Evolutionary conservation across 2,329 filamentous ascomycete species (phyloP).

Genomic region (Lachnellula suecica): DNA sequence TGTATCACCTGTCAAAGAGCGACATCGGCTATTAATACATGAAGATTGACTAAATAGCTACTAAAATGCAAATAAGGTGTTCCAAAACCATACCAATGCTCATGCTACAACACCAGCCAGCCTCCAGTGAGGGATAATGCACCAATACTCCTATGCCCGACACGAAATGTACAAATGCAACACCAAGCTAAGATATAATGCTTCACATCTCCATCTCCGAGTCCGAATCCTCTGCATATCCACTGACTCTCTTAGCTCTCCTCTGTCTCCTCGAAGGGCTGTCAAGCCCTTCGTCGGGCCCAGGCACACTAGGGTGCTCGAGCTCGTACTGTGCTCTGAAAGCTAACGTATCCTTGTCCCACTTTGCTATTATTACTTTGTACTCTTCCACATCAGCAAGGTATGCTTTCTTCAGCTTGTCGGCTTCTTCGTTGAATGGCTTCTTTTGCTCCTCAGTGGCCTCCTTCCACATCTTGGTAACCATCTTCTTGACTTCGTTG

Average conservation of each 20-base stretch:
- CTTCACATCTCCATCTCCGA: slow-evolving; percentile 27
- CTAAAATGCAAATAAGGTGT: neutral
- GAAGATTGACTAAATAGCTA: neutral
- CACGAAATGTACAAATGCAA: slow-evolving; percentile 2
- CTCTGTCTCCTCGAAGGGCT: slow-evolving; percentile 32
- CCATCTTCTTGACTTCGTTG: slow-evolving; percentile 81
- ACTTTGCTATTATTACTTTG: slow-evolving; percentile 61
- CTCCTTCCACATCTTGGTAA: slow-evolving; percentile 90
- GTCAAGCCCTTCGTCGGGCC: slow-evolving; percentile 31
- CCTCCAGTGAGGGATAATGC: neutral
- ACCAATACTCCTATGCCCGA: slow-evolving; percentile 7
- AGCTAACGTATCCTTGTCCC: slow-evolving; percentile 67
- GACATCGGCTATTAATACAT: neutral
- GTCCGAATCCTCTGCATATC: slow-evolving; percentile 33
- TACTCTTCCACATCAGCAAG: slow-evolving; percentile 56
- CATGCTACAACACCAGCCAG: slow-evolving; percentile 1
- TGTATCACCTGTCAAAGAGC: too few relatives aligned
- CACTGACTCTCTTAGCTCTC: slow-evolving; percentile 32
- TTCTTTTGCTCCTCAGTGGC: slow-evolving; percentile 67
- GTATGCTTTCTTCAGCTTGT: slow-evolving; percentile 67
- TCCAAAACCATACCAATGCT: neutral
- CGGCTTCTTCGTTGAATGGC: slow-evolving; percentile 76
- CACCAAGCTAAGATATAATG: neutral
- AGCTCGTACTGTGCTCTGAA: slow-evolving; percentile 52
- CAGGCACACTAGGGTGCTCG: slow-evolving; percentile 47